Evolutionary conservation across 1,139 yeast species (phyloP), one percentile per base, ranked within the genome.

Genomic region (Protomyces macrosporus): DNA sequence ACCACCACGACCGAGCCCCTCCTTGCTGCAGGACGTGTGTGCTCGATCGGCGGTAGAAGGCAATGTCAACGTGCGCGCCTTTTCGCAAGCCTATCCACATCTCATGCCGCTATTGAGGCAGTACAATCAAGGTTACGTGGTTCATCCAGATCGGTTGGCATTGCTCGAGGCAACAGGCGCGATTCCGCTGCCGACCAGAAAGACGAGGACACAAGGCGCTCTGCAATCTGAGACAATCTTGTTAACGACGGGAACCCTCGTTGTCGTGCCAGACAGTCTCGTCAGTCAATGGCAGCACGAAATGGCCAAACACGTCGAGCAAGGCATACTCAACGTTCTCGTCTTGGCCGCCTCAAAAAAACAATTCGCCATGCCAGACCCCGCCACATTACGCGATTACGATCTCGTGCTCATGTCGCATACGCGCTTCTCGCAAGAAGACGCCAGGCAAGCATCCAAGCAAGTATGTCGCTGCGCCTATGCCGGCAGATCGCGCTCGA

Each of bases 241-340:
- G 23, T 23, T 23, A 23, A 23, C 23, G 23, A 23, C 23, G 23
- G 23, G 86, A 0, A 85, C 90, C 0, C 73, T 86, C 54, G 76
- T 85, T 4, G 81, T 86, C 0, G 83, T 84, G 2, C 91, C 91
- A 0, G 88, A 85, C 68, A 85, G 85, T 68, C 73, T 86, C 33
- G 81, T 84, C 66, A 82, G 81, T 66, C 91, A 86, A 71, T 86
- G 90, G 91, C 75, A 74, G 51, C 72, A 75, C 30, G 90, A 86
- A 70, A 74, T 85, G 6, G 73, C 73, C 16, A 85, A 85, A 67
- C 91, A 86, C 70, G 73, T 83, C 1, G 71, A 75, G 3, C 71
- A 73, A 0, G 75, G 71, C 0, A 78, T 65, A 65, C 72, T 85
- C 50, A 74, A 72, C 3, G 77, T 79, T 1, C 65, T 75, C 6